Evolutionary conservation across 1,284 basidiomycete species (phyloP).

Genomic region (Garcileccinum viscosum): DNA sequence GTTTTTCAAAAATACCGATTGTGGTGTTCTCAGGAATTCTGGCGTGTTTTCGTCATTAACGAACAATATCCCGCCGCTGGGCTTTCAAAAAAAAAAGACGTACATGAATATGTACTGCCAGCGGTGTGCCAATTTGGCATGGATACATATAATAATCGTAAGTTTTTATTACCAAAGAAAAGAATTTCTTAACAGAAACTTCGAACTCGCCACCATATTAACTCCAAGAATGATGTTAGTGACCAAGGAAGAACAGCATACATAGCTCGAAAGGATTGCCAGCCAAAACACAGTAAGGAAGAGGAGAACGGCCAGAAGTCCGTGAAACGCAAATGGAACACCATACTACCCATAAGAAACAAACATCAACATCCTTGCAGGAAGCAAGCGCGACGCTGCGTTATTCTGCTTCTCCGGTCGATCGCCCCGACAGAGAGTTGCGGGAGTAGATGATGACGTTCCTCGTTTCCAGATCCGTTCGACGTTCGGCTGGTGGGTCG

Average conservation of each 20-base stretch:
- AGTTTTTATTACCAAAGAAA: background rate
- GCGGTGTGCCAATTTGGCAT: background rate
- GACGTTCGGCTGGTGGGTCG: slow-evolving; percentile 53
- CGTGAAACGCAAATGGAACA: too few relatives aligned
- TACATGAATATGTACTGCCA: background rate
- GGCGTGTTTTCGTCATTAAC: background rate
- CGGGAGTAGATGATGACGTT: slow-evolving; percentile 48
- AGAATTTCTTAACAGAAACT: background rate
- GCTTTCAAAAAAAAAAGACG: background rate
- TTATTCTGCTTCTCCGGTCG: slow-evolving; percentile 35
- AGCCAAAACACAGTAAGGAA: background rate
- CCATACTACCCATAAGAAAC: slow-evolving; percentile 60
- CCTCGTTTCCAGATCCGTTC: slow-evolving; percentile 53
- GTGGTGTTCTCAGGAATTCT: background rate
- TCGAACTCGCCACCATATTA: background rate
- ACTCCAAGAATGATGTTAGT: background rate
- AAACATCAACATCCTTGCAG: slow-evolving; percentile 65
- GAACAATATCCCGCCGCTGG: background rate
- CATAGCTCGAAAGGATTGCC: background rate
- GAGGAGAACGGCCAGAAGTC: too few relatives aligned
- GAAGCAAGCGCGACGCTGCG: slow-evolving; percentile 52
- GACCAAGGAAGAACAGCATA: background rate
- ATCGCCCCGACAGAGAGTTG: slow-evolving; percentile 38
- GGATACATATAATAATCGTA: background rate
- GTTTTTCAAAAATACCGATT: background rate